Percentiles rank a stretch among this genome's conserved stretches.
These are phyloP conservation scores for Curvularia sp. DNA, from an alignment of 2,329 filamentous ascomycete species.

Conservation along the genomic window DNA sequence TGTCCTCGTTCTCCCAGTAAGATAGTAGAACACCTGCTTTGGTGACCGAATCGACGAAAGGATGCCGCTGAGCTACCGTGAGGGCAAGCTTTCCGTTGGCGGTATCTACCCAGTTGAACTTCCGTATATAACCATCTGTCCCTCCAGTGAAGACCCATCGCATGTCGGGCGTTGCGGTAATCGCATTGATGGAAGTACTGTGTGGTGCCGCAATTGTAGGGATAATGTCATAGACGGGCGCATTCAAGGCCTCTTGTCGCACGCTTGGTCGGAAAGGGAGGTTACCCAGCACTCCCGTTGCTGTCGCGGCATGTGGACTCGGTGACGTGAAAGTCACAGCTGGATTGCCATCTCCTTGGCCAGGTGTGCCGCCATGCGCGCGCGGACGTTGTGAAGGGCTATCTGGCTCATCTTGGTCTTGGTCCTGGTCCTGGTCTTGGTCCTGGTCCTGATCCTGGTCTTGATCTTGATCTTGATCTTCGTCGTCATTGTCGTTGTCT, in stretches of 20 bases:
- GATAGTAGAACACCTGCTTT: constrained; percentile 94
- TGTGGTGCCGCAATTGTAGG: constrained; percentile 97
- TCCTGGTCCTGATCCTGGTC: constrained; percentile 44
- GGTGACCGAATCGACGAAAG: constrained; percentile 95
- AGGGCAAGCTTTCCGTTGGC: constrained; percentile 93
- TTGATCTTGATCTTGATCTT: constrained; percentile 51
- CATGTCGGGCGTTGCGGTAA: constrained; percentile 91
- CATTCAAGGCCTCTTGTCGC: constrained; percentile 79
- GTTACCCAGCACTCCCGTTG: constrained; percentile 37
- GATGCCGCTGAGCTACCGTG: constrained; percentile 93
- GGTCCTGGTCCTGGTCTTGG: constrained; percentile 43
- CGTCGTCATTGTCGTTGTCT: constrained; percentile 53
- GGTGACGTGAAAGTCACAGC: constrained; percentile 58
- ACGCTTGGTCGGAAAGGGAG: constrained; percentile 66
- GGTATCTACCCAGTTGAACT: constrained; percentile 94
- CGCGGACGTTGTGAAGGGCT: constrained; percentile 51
- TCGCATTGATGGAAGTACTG: constrained; percentile 91
- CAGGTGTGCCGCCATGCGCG: constrained; percentile 38
- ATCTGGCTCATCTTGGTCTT: constrained; percentile 55
- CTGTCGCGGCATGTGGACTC: constrained; percentile 49
- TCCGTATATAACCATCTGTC: constrained; percentile 92
- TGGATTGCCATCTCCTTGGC: constrained; percentile 51
- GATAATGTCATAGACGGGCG: constrained; percentile 88
- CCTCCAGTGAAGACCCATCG: constrained; percentile 95
- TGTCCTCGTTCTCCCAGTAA: constrained; percentile 98